phyloP scores from a whole-genome alignment of 305 asterid species.

The Fraxinus sp. region DNA sequence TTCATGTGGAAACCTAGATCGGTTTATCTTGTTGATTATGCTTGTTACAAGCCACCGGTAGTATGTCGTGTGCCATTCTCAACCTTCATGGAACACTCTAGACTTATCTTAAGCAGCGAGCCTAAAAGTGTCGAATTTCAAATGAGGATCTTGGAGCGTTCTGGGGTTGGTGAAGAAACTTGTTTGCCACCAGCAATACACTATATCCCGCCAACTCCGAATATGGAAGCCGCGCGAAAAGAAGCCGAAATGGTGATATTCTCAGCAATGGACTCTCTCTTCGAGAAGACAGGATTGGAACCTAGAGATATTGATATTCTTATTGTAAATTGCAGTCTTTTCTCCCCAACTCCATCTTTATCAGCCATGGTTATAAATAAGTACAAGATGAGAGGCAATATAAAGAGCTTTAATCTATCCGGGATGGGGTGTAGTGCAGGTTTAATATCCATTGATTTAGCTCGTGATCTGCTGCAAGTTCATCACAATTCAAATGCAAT shows the following conservation, averaged over 20 bases:
- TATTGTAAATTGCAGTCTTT: constrained; percentile 30
- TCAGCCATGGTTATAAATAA: constrained; percentile 28
- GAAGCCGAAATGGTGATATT: constrained; percentile 31
- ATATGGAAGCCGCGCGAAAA: constrained; percentile 19
- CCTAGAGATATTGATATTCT: constrained; percentile 28
- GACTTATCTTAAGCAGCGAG: background rate
- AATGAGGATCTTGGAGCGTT: constrained; percentile 30
- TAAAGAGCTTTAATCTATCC: constrained; percentile 26
- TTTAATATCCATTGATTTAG: constrained; percentile 30
- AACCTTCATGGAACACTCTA: constrained; percentile 30
- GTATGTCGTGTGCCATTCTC: constrained; percentile 26
- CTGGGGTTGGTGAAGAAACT: constrained; percentile 36
- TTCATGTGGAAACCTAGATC: constrained; percentile 28
- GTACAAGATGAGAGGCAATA: constrained; percentile 26
- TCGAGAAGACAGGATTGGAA: constrained; percentile 23
- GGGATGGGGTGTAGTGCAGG: constrained; percentile 39
- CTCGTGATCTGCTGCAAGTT: constrained; percentile 28
- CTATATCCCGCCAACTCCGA: constrained; percentile 22
- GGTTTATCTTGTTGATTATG: constrained; percentile 27
- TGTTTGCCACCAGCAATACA: constrained; percentile 28
- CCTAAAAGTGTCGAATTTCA: constrained; percentile 35
- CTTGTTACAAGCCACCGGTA: constrained; percentile 33
- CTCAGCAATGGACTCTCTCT: constrained; percentile 20
- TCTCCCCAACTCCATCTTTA: constrained; percentile 27
- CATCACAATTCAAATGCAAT: constrained; percentile 22